Conservation (phyloP, 768 basidiomycete genomes). For the Lactifluus hygrophoroides region DNA sequence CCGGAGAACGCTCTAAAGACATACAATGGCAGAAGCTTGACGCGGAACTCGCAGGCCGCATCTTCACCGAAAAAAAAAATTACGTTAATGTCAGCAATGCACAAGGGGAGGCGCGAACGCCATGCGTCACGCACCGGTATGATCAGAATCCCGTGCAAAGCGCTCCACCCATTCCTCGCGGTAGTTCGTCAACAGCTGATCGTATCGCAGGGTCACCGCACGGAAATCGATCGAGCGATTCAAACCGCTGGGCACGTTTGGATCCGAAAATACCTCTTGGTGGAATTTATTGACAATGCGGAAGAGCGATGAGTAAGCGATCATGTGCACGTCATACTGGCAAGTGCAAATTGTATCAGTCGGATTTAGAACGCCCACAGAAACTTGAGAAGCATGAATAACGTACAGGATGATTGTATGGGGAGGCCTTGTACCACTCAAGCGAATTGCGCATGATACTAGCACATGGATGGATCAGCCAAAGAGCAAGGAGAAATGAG, state of each 20-base stretch:
- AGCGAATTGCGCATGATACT: conserved; percentile 17
- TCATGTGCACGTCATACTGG: conserved; percentile 19
- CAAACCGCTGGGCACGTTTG: conserved; percentile 10
- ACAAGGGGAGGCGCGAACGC: background rate
- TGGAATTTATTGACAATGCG: conserved; percentile 19
- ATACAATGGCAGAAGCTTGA: conserved; percentile 34
- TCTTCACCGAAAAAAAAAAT: background rate
- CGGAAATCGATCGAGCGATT: conserved; percentile 19
- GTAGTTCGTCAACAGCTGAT: conserved; percentile 2
- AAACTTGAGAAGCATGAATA: background rate
- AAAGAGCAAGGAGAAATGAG: background rate
- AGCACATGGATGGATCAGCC: background rate
- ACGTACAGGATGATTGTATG: conserved; percentile 15
- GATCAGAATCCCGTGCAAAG: conserved; percentile 17
- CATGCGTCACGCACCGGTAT: conserved; percentile 1
- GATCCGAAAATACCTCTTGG: conserved; percentile 17
- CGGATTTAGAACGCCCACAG: background rate
- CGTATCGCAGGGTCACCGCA: conserved; percentile 15
- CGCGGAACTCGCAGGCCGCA: conserved; percentile 16
- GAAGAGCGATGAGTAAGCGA: conserved; percentile 17
- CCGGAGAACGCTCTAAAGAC: conserved; percentile 5
- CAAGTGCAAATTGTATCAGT: background rate
- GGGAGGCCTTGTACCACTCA: conserved; percentile 18
- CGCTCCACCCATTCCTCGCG: conserved; percentile 18
- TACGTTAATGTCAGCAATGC: background rate